These are phyloP conservation scores for Astrephomene gubernaculifera DNA, from an alignment of 139 green algal species.

Conservation along the genomic window DNA sequence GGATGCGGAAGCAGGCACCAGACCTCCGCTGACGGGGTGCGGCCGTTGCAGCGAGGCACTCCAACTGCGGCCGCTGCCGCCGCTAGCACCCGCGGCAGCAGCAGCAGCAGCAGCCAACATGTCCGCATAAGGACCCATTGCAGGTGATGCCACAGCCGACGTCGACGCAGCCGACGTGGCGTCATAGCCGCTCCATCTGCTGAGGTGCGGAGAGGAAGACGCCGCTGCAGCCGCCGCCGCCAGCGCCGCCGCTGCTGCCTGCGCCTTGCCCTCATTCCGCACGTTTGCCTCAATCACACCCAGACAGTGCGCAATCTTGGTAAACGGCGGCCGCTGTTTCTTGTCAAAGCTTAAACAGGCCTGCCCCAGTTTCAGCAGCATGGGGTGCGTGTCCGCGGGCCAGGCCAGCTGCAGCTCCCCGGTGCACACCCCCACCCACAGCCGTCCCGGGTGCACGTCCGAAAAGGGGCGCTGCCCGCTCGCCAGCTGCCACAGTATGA, in stretches of 20 bases:
- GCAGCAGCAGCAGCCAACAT: too few species aligned
- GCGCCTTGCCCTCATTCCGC: conserved; percentile 5
- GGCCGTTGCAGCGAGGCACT: too few species aligned
- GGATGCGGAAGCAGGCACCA: too few species aligned
- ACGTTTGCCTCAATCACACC: conserved; percentile 35
- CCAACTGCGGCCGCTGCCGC: too few species aligned
- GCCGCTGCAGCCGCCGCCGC: neutral
- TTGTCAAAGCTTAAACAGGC: conserved; percentile 41
- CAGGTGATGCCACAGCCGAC: neutral
- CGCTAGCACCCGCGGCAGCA: too few species aligned
- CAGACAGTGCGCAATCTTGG: conserved; percentile 18
- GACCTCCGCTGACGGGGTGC: too few species aligned
- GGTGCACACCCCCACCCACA: conserved; percentile 44
- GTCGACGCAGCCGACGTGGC: neutral
- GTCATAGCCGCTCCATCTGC: neutral
- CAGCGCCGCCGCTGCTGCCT: neutral
- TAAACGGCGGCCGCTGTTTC: conserved; percentile 34
- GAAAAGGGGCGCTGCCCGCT: conserved; percentile 34
- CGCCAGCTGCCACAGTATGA: conserved; percentile 46
- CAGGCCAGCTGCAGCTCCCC: conserved; percentile 41
- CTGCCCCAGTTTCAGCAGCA: conserved; percentile 42
- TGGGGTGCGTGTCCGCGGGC: conserved; percentile 29
- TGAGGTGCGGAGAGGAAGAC: neutral
- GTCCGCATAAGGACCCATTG: too few species aligned
- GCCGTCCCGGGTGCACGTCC: conserved; percentile 43